Evolutionary conservation across 768 basidiomycete genomes (phyloP).

Genomic region (Hygrocybe coccinea): DNA sequence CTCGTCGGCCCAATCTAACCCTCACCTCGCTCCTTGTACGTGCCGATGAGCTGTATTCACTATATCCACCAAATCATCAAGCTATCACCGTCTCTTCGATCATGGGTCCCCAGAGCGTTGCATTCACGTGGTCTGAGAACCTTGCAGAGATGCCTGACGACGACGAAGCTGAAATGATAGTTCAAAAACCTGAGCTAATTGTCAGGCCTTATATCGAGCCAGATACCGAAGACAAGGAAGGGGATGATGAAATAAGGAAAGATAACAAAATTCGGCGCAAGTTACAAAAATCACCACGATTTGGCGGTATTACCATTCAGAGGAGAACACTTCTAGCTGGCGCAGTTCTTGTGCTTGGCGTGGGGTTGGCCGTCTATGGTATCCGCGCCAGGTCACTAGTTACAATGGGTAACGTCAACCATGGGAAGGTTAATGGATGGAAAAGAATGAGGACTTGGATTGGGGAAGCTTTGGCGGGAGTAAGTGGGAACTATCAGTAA

Average conservation of each 20-base stretch:
- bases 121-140: conserved; percentile 67
- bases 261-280: conserved; percentile 21
- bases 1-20: conserved; percentile 28
- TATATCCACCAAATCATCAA: conserved; percentile 58
- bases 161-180: conserved; percentile 57
- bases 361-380: conserved; percentile 62
- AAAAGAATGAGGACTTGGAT: conserved; percentile 28
- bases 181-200: conserved; percentile 48
- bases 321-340: conserved; percentile 52
- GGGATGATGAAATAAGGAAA: conserved; percentile 13
- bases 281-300: conserved; percentile 15
- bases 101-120: conserved; percentile 74
- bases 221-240: conserved; percentile 11
- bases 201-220: conserved; percentile 45
- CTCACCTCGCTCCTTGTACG: conserved; percentile 49
- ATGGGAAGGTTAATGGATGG: conserved; percentile 25
- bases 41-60: conserved; percentile 54
- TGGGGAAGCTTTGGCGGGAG: conserved; percentile 20
- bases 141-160: conserved; percentile 42
- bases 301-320: conserved; percentile 25
- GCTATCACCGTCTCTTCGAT: conserved; percentile 50
- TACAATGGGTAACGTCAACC: conserved; percentile 12
- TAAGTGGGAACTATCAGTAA: too few relatives aligned
- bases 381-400: conserved; percentile 22
- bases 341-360: conserved; percentile 63